Evolutionary conservation across 768 basidiomycete species (phyloP).

Genomic region (Kwoniella bestiolae): DNA sequence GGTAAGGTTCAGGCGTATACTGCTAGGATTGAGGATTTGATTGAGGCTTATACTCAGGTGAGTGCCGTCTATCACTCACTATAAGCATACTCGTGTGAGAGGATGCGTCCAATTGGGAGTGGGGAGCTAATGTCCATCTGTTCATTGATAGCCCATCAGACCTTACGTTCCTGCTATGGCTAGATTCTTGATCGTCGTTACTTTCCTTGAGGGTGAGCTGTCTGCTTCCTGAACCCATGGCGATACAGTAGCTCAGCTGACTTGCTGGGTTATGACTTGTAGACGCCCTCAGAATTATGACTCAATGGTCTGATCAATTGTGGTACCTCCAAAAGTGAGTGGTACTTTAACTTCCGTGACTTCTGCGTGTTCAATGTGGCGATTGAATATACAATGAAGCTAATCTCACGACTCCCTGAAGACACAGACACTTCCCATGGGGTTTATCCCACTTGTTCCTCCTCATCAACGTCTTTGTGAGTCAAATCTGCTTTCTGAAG

Average conservation of each 20-base stretch:
- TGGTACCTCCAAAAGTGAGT: slow-evolving; percentile 96
- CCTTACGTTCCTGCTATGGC: slow-evolving; percentile 94
- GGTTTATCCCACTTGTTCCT: slow-evolving; percentile 94
- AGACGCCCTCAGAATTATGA: slow-evolving; percentile 87
- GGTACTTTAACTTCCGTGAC: background rate
- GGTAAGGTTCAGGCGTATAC: slow-evolving; percentile 51
- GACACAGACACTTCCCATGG: slow-evolving; percentile 94
- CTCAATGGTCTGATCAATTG: slow-evolving; percentile 95
- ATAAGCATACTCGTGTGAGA: no score
- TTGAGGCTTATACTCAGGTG: slow-evolving; percentile 77
- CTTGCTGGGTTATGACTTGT: background rate
- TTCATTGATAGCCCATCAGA: slow-evolving; percentile 73
- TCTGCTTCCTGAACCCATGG: background rate
- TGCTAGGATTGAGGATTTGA: slow-evolving; percentile 77
- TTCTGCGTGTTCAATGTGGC: background rate
- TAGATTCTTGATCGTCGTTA: slow-evolving; percentile 95
- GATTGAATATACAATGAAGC: background rate
- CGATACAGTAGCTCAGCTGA: slow-evolving; percentile 9
- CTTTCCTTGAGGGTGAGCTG: slow-evolving; percentile 75
- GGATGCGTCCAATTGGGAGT: background rate
- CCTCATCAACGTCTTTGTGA: slow-evolving; percentile 82
- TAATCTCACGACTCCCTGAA: slow-evolving; percentile 52
- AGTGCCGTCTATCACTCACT: slow-evolving; percentile 8
- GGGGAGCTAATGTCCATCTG: background rate
- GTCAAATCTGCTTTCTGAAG: slow-evolving; percentile 55